A percentile compares a stretch with the other conserved stretches of the same genome.
These are phyloP conservation scores for Kwoniella dendrophila DNA, from an alignment of 768 basidiomycete genomes.

Conservation along the genomic window DNA sequence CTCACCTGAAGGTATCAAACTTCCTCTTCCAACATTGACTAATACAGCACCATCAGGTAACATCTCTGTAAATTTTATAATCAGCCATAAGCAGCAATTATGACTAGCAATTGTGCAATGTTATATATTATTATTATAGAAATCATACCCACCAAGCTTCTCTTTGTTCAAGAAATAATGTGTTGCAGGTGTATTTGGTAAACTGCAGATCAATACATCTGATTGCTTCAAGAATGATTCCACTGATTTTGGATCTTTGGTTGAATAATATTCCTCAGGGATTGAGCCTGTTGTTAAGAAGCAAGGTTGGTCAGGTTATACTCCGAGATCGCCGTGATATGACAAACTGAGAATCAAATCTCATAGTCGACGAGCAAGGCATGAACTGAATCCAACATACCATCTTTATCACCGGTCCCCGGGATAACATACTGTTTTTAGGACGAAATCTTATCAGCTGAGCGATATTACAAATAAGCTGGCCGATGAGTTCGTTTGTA, in stretches of 20 bases:
- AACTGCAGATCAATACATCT: conserved; percentile 48
- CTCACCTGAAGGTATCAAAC: conserved; percentile 52
- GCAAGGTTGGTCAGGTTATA: background rate
- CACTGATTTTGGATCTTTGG: conserved; percentile 36
- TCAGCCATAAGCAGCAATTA: background rate
- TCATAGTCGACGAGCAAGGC: background rate
- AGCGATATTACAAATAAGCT: too few relatives aligned
- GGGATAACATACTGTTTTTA: conserved; percentile 54
- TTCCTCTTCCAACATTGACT: conserved; percentile 56
- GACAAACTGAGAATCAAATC: background rate
- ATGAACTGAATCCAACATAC: conserved; percentile 18
- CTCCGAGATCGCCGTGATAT: background rate
- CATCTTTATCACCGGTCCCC: conserved; percentile 52
- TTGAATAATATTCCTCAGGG: conserved; percentile 47
- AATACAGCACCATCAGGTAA: conserved; percentile 53
- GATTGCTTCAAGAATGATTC: conserved; percentile 42
- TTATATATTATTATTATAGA: background rate
- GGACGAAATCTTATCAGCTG: background rate
- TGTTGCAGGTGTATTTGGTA: conserved; percentile 48
- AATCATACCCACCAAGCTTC: conserved; percentile 39
- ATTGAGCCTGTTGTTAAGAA: conserved; percentile 37
- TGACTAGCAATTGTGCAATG: background rate
- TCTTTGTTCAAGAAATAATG: conserved; percentile 39
- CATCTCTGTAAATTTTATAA: conserved; percentile 21
- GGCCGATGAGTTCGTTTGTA: background rate